Percentiles rank a stretch among this genome's conserved stretches.
Evolutionary conservation across 2,329 filamentous ascomycete genomes (phyloP).

Genomic region (Shiraia sp.): DNA sequence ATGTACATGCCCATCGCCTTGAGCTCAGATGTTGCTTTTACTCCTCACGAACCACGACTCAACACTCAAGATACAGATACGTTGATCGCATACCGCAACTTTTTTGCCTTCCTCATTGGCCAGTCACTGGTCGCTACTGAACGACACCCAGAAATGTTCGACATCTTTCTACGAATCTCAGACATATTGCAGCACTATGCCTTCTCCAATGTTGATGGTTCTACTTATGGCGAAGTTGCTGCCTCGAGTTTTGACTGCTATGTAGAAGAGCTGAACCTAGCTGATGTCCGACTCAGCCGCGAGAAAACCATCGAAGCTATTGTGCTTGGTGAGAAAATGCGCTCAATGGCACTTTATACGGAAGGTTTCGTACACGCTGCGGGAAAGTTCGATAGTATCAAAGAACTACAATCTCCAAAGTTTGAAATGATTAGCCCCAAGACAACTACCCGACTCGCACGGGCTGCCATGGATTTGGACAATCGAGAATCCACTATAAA

Average conservation of each 20-base stretch:
- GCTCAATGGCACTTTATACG: slow-evolving; percentile 79
- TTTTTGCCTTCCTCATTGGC: slow-evolving; percentile 66
- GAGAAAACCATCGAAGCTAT: slow-evolving; percentile 90
- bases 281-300: slow-evolving; percentile 77
- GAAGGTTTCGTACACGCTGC: slow-evolving; percentile 91
- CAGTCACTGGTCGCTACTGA: slow-evolving; percentile 64
- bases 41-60: slow-evolving; percentile 34
- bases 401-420: slow-evolving; percentile 69
- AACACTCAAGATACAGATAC: slow-evolving; percentile 58
- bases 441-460: slow-evolving; percentile 79
- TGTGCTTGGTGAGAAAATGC: slow-evolving; percentile 86
- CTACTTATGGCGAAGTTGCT: slow-evolving; percentile 65
- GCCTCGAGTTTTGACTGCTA: slow-evolving; percentile 72
- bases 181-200: slow-evolving; percentile 61
- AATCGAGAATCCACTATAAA: slow-evolving; percentile 73
- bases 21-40: slow-evolving; percentile 53
- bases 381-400: slow-evolving; percentile 77
- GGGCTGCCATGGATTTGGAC: slow-evolving; percentile 78
- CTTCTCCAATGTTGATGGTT: slow-evolving; percentile 65
- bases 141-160: slow-evolving; percentile 58
- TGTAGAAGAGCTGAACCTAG: slow-evolving; percentile 74
- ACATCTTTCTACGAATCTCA: slow-evolving; percentile 64
- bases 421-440: slow-evolving; percentile 70
- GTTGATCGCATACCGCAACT: slow-evolving; percentile 63
- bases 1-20: slow-evolving; percentile 63